Evolutionary conservation across 2,329 filamentous ascomycete species (phyloP).

Genomic region (Epichloe baconii): DNA sequence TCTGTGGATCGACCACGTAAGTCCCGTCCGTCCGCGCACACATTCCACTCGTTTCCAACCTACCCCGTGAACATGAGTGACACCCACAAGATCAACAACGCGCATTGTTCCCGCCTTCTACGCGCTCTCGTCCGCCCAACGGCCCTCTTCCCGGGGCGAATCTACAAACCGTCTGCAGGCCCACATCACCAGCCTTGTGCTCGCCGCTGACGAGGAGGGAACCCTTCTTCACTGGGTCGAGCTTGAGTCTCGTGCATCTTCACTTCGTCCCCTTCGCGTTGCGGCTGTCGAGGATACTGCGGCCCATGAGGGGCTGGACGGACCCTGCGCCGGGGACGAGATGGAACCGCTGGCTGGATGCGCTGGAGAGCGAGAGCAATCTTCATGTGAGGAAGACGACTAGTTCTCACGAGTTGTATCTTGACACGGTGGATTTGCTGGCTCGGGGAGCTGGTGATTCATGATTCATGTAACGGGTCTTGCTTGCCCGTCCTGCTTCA

Average conservation of each 20-base stretch:
- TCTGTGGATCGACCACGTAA: constrained; percentile 58
- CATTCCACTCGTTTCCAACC: not conserved
- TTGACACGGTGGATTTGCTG: constrained; percentile 46
- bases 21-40: constrained; percentile 11
- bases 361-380: constrained; percentile 49
- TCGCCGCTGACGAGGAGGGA: constrained; percentile 42
- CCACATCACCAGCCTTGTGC: constrained; percentile 42
- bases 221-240: constrained; percentile 52
- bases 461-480: not conserved
- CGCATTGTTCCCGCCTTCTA: too few relatives aligned
- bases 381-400: constrained; percentile 53
- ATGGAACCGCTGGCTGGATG: constrained; percentile 57
- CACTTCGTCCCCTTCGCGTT: constrained; percentile 58
- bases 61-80: not conserved
- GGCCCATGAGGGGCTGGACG: constrained; percentile 53
- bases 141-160: constrained; percentile 26
- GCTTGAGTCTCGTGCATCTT: constrained; percentile 53
- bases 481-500: not conserved
- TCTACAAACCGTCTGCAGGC: constrained; percentile 48
- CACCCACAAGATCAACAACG: constrained; percentile 49
- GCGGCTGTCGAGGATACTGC: constrained; percentile 51
- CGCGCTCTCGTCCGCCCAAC: constrained; percentile 43
- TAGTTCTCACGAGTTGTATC: constrained; percentile 41
- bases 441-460: not conserved
- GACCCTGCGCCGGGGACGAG: constrained; percentile 48